These are phyloP conservation scores for Endocalyx cinctus DNA, from an alignment of 2,329 filamentous ascomycete genomes.

Conservation along the genomic window DNA sequence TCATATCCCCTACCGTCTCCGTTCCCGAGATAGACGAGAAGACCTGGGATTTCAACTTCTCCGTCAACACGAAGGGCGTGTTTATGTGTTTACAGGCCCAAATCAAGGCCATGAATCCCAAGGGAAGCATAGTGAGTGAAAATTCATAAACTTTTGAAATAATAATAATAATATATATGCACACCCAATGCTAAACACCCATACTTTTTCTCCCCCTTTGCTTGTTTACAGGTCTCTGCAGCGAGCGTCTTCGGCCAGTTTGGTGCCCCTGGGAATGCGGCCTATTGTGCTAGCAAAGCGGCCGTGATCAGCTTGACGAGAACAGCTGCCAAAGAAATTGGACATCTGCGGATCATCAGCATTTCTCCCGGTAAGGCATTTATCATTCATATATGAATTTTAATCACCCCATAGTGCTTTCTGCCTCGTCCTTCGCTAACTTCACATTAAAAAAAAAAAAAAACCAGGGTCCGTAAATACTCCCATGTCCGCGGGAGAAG, in stretches of 20 bases:
- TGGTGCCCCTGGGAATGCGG: slow-evolving; percentile 26
- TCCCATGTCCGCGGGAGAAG: slow-evolving; percentile 16
- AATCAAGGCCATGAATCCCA: slow-evolving; percentile 28
- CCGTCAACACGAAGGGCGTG: slow-evolving; percentile 23
- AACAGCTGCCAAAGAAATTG: slow-evolving; percentile 27
- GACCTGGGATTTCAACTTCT: slow-evolving; percentile 23
- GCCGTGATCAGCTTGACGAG: slow-evolving; percentile 26
- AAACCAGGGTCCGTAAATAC: slow-evolving; percentile 24
- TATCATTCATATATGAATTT: too few species aligned
- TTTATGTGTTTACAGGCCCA: slow-evolving; percentile 25
- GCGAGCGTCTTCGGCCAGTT: slow-evolving; percentile 9
- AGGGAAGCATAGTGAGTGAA: slow-evolving; percentile 42
- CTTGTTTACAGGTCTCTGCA: slow-evolving; percentile 4
- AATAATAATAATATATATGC: too few species aligned
- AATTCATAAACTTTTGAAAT: too few species aligned
- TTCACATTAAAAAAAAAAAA: too few species aligned
- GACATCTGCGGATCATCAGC: slow-evolving; percentile 24
- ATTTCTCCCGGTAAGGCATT: slow-evolving; percentile 21
- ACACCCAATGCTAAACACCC: too few species aligned
- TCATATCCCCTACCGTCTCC: slow-evolving; percentile 22
- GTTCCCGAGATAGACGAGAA: slow-evolving; percentile 18
- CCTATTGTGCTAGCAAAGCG: slow-evolving; percentile 27
- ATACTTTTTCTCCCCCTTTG: too few species aligned
- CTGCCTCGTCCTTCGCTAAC: too few species aligned
- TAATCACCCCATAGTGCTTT: too few species aligned